A percentile compares a stretch with the other conserved stretches of the same genome.
phyloP scores from a whole-genome alignment of 2,329 filamentous ascomycete species.

The Cytospora leucostoma region DNA sequence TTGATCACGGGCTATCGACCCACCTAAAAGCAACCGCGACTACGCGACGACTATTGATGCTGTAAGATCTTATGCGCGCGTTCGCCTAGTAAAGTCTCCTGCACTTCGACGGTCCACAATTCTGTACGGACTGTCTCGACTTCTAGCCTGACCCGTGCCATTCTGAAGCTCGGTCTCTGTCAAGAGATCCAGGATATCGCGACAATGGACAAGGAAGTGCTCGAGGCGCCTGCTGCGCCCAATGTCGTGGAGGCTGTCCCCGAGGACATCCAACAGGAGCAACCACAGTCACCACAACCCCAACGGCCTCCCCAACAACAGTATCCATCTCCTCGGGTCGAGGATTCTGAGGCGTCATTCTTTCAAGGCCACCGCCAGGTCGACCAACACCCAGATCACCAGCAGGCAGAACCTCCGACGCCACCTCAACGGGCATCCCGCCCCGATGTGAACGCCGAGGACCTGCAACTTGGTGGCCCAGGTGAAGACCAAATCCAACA shows the following conservation, averaged over 20 bases:
- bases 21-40: background rate
- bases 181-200: background rate
- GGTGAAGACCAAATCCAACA: constrained; percentile 28
- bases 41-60: background rate
- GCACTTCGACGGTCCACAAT: background rate
- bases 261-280: constrained; percentile 24
- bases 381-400: constrained; percentile 32
- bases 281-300: constrained; percentile 10
- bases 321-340: constrained; percentile 24
- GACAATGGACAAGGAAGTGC: constrained; percentile 20
- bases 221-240: constrained; percentile 14
- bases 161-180: constrained; percentile 1
- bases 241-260: constrained; percentile 25
- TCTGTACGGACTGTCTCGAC: background rate
- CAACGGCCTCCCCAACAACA: constrained; percentile 17
- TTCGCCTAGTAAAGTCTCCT: background rate
- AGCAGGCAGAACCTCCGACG: constrained; percentile 40
- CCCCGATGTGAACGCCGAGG: constrained; percentile 50
- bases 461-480: constrained; percentile 60
- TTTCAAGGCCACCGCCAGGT: constrained; percentile 25
- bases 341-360: constrained; percentile 24
- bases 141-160: background rate
- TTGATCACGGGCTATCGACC: background rate
- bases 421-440: constrained; percentile 46
- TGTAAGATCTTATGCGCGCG: background rate